Evolutionary conservation across 164 flowering plant species (phyloP).

Genomic region (Macadamia integrifolia): DNA sequence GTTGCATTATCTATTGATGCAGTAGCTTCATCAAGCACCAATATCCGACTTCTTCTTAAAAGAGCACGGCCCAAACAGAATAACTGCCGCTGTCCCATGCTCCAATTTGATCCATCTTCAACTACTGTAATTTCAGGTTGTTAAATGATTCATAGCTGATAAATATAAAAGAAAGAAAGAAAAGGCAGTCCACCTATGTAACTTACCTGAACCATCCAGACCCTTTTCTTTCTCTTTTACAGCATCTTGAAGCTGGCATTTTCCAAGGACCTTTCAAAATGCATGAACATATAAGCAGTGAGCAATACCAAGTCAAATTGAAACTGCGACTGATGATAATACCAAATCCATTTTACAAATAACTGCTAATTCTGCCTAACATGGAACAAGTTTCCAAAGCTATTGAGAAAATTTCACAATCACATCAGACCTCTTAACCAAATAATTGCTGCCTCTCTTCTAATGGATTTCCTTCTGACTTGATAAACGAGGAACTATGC

Average conservation of each 20-base stretch:
- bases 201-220: slow-evolving; percentile 41
- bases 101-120: slow-evolving; percentile 71
- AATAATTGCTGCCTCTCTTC: too few relatives aligned
- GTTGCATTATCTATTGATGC: slow-evolving; percentile 68
- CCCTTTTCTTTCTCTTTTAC: slow-evolving; percentile 50
- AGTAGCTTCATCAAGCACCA: slow-evolving; percentile 78
- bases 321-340: too few relatives aligned
- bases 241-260: slow-evolving; percentile 61
- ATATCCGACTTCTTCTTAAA: slow-evolving; percentile 45
- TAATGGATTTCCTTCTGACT: too few relatives aligned
- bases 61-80: slow-evolving; percentile 69
- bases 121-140: slow-evolving; percentile 32
- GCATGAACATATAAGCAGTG: slow-evolving; percentile 1
- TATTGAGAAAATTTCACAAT: too few relatives aligned
- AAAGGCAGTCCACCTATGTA: not conserved
- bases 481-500: too few relatives aligned
- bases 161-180: not conserved
- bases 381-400: too few relatives aligned
- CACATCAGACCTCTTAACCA: too few relatives aligned
- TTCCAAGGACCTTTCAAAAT: slow-evolving; percentile 45
- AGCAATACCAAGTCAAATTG: not conserved
- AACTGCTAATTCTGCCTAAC: not conserved
- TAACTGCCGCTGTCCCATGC: slow-evolving; percentile 66
- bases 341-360: too few relatives aligned
- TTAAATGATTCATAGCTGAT: not conserved